Evolutionary conservation across 352 stramenopile genomes (phyloP), one percentile per base, ranked within the genome.

Genomic region (Phytophthora pluvialis): DNA sequence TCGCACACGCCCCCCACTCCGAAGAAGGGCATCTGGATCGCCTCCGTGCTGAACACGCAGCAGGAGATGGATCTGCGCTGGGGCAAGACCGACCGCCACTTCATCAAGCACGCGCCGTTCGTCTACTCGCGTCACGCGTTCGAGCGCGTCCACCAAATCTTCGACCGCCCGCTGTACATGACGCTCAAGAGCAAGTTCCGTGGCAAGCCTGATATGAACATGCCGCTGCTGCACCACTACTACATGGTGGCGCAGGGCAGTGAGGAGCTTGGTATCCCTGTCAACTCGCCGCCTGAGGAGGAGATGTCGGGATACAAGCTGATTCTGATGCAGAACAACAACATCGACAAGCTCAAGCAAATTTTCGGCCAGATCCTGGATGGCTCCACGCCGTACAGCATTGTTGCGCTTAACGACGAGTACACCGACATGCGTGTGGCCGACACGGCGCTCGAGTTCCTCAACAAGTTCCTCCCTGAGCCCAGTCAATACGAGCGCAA

Each of bases 81-180:
- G 81, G 88, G 88, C 4, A 74, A 91, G 55, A 67, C 86, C 2
- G 83, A 93, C 36, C 81, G 85, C 32, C 73, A 94, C 69, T 96
- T 92, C 58, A 93, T 96, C 65, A 96, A 96, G 65, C 88, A 96
- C 70, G 88, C 88, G 38, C 88, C 88, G 16, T 96, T 94, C 58
- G 79, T 96, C 3, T 96, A 96, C 77, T 93, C 81, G 33, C 86
- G 87, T 51, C 83, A 75, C 35, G 88, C 88, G 9, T 96, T 96
- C 59, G 85, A 94, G 56, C 85, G 85, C 11, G 61, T 96, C 45
- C 88, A 96, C 72, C 83, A 94, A 64, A 94, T 94, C 60, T 96
- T 94, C 60, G 81, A 93, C 60, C 83, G 86, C 1, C 82, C 83
- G 38, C 63, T 96, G 25, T 92, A 90, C 70, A 83, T 83, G 68